Evolutionary conservation across 148 eudicot species (phyloP).

Genomic region (Polygonum aviculare): DNA sequence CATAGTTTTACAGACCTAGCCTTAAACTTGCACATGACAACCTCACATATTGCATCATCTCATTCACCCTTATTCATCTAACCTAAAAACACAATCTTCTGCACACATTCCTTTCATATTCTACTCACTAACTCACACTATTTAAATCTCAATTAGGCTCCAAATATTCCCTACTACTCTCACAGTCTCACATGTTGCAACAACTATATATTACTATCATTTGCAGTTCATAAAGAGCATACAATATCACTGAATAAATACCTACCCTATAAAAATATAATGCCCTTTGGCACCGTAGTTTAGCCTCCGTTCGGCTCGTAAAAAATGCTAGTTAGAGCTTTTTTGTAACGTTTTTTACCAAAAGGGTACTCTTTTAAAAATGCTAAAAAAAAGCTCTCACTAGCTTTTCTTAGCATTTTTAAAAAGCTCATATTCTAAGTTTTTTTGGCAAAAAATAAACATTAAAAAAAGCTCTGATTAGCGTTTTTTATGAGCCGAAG

Average conservation of each 20-base stretch:
- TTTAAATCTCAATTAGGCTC: not conserved
- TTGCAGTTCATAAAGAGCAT: constrained; percentile 1
- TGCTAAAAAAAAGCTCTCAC: too few relatives aligned
- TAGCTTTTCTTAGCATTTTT: too few relatives aligned
- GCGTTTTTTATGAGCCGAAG: too few relatives aligned
- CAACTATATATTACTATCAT: not conserved
- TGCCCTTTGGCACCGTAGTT: not conserved
- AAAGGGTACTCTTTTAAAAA: too few relatives aligned
- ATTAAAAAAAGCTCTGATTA: too few relatives aligned
- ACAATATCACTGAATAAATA: not conserved
- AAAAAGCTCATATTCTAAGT: too few relatives aligned
- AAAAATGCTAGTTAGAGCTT: too few relatives aligned
- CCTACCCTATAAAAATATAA: not conserved
- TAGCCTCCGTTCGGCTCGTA: too few relatives aligned
- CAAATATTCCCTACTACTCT: not conserved
- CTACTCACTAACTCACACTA: not conserved
- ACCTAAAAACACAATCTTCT: constrained; percentile 16
- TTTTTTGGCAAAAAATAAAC: too few relatives aligned
- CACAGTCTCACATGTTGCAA: not conserved
- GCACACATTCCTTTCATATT: constrained; percentile 17
- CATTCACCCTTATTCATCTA: constrained; percentile 12
- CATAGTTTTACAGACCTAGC: constrained; percentile 22
- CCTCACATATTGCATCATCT: constrained; percentile 20
- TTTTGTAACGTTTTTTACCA: too few relatives aligned
- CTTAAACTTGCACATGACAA: not conserved